Evolutionary conservation across 2,329 filamentous ascomycete species (phyloP), one percentile per base, ranked within the genome.

Genomic region (Juglanconis sp.): DNA sequence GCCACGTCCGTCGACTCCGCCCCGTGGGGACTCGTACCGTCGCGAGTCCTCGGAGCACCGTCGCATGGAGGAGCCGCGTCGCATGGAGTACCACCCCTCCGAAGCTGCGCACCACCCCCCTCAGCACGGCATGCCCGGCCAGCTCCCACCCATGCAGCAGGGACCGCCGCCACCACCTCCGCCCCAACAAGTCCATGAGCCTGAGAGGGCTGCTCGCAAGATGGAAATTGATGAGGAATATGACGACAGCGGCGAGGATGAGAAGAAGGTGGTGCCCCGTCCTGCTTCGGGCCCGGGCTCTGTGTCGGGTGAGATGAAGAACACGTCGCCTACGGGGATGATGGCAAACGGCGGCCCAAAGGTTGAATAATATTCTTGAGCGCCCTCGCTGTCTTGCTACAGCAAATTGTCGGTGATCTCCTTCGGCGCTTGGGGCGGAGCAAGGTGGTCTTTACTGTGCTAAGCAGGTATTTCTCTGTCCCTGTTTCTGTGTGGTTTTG

Each of bases 181-280:
- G 7, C 55, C 55, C 44, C 54, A 58, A 46, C 77, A 81, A 24
- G 74, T 81, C 17, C 87, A 87, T 60, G 94, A 98, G 76, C 91
- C 92, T 9, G 87, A 90, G 73, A 79, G 87, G 56, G 92, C 95
- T 38, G 92, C 92, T 24, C 84, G 95, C 30, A 96, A 96, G 75
- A 96, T 99, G 86, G 94, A 98, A 6, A 91, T 98, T 24, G 93
- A 99, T 67, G 95, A 99, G 73, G 90, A 98, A 72, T 98, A 99
- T 69, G 94, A 98, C 72, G 94, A 98, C 69, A 94, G 93, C 60
- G 91, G 86, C 4, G 93, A 96, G 66, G 94, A 97, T 62, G 89
- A 95, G 60, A 88, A 88, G 77, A 88, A 88, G 72, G 71, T 73
- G 72, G 71, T 73, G 1, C 72, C 69, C 3, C 67, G 71, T 13